Conservation (phyloP, 495 filamentous ascomycete species). For the Sordaria brevicollis region DNA sequence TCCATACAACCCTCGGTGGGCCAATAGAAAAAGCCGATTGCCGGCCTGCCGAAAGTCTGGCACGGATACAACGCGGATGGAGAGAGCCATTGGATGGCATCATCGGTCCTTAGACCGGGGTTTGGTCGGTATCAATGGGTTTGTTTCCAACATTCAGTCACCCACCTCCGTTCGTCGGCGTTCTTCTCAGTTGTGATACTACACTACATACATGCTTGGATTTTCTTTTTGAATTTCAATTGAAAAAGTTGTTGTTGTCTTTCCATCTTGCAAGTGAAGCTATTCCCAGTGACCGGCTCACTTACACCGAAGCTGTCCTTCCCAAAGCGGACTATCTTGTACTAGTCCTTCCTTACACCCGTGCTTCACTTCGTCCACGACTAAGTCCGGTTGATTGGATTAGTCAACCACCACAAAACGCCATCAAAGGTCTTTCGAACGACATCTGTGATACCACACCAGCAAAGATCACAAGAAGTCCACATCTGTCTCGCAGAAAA, state of each 20-base stretch:
- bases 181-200: neutral
- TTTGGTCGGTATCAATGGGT: neutral
- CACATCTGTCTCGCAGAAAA: neutral
- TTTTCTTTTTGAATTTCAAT: neutral
- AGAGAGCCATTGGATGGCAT: neutral
- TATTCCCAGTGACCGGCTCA: neutral
- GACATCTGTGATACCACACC: conserved; percentile 4
- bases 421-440: neutral
- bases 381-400: neutral
- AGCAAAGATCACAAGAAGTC: neutral
- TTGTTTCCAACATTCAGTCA: neutral
- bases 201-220: neutral
- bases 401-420: neutral
- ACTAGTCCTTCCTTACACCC: neutral
- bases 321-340: neutral
- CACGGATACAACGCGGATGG: neutral
- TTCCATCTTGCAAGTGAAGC: neutral
- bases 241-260: neutral
- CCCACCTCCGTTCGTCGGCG: neutral
- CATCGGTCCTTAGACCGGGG: neutral
- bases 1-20: neutral
- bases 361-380: too few relatives aligned
- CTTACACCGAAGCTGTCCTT: neutral
- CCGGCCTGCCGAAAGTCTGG: neutral
- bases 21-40: neutral